A percentile compares a stretch with the other conserved stretches of the same genome.
Conservation (phyloP, 176 grass and related monocot species). For the Aegilops speltoides region DNA sequence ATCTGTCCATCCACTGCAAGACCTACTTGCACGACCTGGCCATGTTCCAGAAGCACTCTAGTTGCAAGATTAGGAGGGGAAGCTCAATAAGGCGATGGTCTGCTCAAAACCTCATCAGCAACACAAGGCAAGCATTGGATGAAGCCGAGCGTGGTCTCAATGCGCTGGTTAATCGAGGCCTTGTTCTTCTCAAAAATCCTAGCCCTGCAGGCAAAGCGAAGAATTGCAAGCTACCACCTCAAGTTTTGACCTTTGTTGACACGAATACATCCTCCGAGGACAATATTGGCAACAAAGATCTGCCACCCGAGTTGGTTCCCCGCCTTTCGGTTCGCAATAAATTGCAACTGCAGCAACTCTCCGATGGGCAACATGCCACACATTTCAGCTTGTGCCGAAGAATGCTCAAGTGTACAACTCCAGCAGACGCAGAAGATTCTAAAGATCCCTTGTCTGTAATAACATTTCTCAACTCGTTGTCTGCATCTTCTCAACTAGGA, state of each 20-base stretch:
- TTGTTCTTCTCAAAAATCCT: neutral
- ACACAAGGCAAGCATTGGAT: neutral
- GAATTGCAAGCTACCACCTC: neutral
- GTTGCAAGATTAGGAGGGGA: neutral
- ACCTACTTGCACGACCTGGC: neutral
- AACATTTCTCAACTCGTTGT: neutral
- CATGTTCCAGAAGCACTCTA: neutral
- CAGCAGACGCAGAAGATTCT: neutral
- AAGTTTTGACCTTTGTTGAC: neutral
- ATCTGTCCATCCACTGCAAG: neutral
- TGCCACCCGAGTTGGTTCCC: neutral
- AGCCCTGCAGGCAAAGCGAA: neutral
- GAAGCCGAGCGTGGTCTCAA: neutral
- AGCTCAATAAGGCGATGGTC: neutral
- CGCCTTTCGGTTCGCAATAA: neutral
- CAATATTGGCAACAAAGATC: neutral
- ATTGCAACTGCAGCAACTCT: neutral
- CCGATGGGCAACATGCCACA: neutral
- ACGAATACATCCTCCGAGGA: neutral
- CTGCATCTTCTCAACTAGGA: neutral
- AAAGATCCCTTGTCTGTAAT: neutral
- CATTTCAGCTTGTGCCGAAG: neutral
- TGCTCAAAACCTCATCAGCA: neutral
- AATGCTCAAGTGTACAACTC: neutral
- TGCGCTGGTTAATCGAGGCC: neutral